Base-by-base conservation (phyloP, 1,139 yeast genomes). In the Nematodospora anomalae region DNA sequence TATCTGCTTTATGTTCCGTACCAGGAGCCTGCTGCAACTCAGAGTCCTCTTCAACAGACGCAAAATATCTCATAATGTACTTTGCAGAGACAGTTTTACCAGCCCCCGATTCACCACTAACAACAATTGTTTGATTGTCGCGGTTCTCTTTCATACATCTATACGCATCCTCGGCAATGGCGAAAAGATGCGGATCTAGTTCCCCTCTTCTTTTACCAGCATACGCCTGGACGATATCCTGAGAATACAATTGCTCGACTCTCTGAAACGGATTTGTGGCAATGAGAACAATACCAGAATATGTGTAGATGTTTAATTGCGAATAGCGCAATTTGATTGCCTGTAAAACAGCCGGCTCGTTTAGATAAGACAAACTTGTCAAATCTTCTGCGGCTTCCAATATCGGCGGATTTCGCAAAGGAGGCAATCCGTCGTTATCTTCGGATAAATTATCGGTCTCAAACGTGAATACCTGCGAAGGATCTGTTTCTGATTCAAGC, bases 101-200 rank as follows among this genome's bases (percentile, higher is more conserved):
- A 16, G 98, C 98, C 60, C 98, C 98, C 5, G 96, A 87, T 62
- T 92, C 98, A 60, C 98, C 98, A 53, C 94, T 82, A 18, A 92
- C 98, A 26, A 92, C 96, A 49, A 92, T 90, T 1, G 98, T 92
- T 65, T 92, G 98, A 64, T 92, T 90, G 51, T 79, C 73, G 29
- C 76, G 71, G 52, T 88, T 94, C 36, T 83, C 75, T 52, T 85
- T 82, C 98, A 92, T 90, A 59, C 95, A 84, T 55, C 95, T 74
- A 58, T 89, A 90, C n/a, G 98, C 97, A 53, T 92, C 97, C 60
- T 92, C 97, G 14, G 98, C 98, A 55, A 92, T 92, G 36, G 97
- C 97, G 59, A 92, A 92, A 57, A 92, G 73, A 70, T 92, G 98
- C 3, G 98, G 98, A 52, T 90, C 97, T 46, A 88, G 75, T 55